Base-by-base conservation (phyloP, 169 alveolate species). In the Besnoitia besnoiti region DNA sequence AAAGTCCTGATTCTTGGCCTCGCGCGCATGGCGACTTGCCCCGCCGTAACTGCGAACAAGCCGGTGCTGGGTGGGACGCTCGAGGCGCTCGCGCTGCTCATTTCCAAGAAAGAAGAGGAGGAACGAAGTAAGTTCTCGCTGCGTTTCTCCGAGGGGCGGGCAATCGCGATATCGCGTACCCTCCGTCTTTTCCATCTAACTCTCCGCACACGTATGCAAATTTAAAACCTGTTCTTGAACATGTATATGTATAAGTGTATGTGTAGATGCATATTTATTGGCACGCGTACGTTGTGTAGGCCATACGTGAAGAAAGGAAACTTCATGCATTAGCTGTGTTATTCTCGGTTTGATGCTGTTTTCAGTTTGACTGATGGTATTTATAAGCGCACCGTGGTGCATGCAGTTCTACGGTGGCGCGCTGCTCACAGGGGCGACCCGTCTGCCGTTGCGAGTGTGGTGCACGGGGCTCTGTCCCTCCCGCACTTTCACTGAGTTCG, bases 11-110 rank as follows among this genome's bases (percentile, higher is more conserved):
- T 89, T 44, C 40, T 89, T 24, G 92, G 92, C 2, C 30, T 89
- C 42, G 67, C 92, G 87, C 85, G 92, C 35, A 55, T 89, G 44
- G 87, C 92, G 39, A 51, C 90, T 14, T 37, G 76, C 37, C 90
- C 90, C 0, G 90, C 90, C 8, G 90, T 51, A 12, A 47, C 82
- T 27, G 80, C 40, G 35, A 67, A 37, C 37, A 44, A 55, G 85
- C 61, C 49, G 77, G 77, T 89, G 61, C 85, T 77, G 59, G 30
- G 80, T 42, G 33, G 49, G 27, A 73, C 80, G 77, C 84, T 89
- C 2, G 88, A 89, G 35, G 80, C 92, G 42, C 85, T 89, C 44
- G 85, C 80, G 10, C 44, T 39, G 39, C 87, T 89, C 79, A 62
- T 89, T 30, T 37, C 87, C 49, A 77, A 42, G 87, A 77, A 77